Percentiles rank a stretch among this genome's conserved stretches.
These are phyloP conservation scores for Areca catechu DNA, from an alignment of 176 grass and related monocot species.

Conservation along the genomic window DNA sequence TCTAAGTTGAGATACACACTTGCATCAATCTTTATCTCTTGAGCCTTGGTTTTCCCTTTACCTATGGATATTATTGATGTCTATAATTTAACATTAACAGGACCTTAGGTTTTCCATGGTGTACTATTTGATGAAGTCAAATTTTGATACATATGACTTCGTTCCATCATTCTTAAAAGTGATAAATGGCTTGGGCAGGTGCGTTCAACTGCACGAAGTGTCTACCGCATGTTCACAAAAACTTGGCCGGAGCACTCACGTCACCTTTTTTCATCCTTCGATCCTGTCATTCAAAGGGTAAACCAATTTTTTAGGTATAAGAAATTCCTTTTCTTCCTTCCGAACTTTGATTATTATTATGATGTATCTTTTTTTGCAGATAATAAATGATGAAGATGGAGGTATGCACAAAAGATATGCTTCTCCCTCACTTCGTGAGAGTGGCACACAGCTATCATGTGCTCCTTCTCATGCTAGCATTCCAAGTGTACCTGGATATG, in stretches of 20 bases:
- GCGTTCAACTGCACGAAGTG: constrained; percentile 79
- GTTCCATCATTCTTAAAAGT: no score
- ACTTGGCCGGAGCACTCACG: constrained; percentile 84
- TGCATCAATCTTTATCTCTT: no score
- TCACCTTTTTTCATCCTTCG: constrained; percentile 78
- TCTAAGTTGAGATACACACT: no score
- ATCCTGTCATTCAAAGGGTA: constrained; percentile 94
- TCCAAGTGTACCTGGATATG: constrained; percentile 62
- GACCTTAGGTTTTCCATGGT: no score
- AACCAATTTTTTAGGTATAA: neutral
- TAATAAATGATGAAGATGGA: constrained; percentile 95
- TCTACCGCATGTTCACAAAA: constrained; percentile 85
- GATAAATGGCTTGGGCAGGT: constrained; percentile 34
- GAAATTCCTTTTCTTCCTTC: constrained; percentile 1
- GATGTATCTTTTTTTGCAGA: constrained; percentile 32
- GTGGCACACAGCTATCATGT: constrained; percentile 50
- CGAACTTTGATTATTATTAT: constrained; percentile 11
- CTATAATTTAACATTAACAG: no score
- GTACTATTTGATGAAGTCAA: no score
- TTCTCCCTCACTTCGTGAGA: constrained; percentile 88
- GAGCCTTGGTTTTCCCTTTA: no score
- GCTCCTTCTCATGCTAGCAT: constrained; percentile 37
- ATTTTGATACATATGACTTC: no score
- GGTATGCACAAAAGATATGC: constrained; percentile 88
- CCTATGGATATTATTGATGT: no score